Percentiles rank a stretch among this genome's conserved stretches.
These are phyloP conservation scores for Aspergillus phoenicis DNA, from an alignment of 2,329 filamentous ascomycete genomes.

Conservation along the genomic window DNA sequence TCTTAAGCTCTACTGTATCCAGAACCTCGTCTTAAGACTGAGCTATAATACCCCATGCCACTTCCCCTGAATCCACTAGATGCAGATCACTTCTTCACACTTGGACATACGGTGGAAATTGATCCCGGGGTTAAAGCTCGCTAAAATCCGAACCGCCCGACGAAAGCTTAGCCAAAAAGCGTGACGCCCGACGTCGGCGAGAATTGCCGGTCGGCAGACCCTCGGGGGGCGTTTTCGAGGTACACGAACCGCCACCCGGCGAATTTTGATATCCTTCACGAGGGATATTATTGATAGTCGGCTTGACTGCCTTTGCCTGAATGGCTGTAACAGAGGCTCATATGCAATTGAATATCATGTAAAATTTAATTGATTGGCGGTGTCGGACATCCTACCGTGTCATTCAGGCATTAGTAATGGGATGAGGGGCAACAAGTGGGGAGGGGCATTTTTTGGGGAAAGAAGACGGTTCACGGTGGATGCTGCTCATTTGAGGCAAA, in stretches of 20 bases:
- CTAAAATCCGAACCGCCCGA: background rate
- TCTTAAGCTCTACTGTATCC: background rate
- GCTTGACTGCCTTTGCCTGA: background rate
- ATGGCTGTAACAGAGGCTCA: background rate
- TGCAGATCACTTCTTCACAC: no score
- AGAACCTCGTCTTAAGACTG: background rate
- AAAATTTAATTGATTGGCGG: background rate
- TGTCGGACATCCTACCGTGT: background rate
- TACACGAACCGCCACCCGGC: background rate
- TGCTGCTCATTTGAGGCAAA: background rate
- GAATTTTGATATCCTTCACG: background rate
- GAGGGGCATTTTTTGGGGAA: background rate
- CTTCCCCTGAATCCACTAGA: background rate
- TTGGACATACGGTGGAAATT: background rate
- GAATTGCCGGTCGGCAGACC: background rate
- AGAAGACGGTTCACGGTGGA: background rate
- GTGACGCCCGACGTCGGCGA: background rate
- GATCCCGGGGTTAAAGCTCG: background rate
- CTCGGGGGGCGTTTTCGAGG: background rate
- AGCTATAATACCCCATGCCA: no score
- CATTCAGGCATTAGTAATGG: background rate
- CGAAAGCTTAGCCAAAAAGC: background rate
- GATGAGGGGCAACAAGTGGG: slow-evolving; percentile 2
- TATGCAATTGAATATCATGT: background rate
- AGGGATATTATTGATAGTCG: background rate